Evolutionary conservation across 352 stramenopile species (phyloP), one percentile per base, ranked within the genome.

Genomic region (Globisporangium paddicum): DNA sequence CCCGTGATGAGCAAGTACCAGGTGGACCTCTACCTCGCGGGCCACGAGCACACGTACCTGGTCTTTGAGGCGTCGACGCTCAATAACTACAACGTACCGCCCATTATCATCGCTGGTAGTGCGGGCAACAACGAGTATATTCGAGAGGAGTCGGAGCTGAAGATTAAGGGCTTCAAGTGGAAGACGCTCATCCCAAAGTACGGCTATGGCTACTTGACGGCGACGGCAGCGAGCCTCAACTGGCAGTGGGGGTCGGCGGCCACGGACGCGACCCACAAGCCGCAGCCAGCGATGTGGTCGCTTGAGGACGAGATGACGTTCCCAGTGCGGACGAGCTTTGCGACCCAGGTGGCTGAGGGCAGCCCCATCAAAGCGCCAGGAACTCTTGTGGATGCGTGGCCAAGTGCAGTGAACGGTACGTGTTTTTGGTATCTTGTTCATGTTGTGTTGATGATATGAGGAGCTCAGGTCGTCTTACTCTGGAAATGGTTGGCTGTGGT

Each of bases 121-220:
- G 55, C 78, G 0, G 82, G 82, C 50, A 92, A 92, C 69, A 90
- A 90, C 58, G 82, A 92, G 63, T 92, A 72, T 53, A 83, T 90
- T 50, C 76, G 79, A 1, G 53, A 72, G 5, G 58, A 80, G 38
- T 46, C 60, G 1, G 56, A 83, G 7, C 68, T 92, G n/a, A 56
- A 66, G 34, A 78, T 89, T 25, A 63, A 72, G n/a, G 77, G 66
- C 6, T 89, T 87, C 44, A 73, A 60, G 42, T 73, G 75, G 69
- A 79, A 77, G 57, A 87, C 70, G 10, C 56, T 87, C 30, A 88
- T 90, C 41, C 70, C 74, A 1, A 86, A 90, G 62, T 92, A 92
- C 60, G 82, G 82, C 10, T 92, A 76, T 57, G 82, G 82, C 7
- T 90, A 85, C 48, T 46, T 92, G 54, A 90, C 72, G 1, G 82